A percentile compares a stretch with the other conserved stretches of the same genome.
phyloP scores from a whole-genome alignment of 352 stramenopile species.

The Globisporangium paddicum region DNA sequence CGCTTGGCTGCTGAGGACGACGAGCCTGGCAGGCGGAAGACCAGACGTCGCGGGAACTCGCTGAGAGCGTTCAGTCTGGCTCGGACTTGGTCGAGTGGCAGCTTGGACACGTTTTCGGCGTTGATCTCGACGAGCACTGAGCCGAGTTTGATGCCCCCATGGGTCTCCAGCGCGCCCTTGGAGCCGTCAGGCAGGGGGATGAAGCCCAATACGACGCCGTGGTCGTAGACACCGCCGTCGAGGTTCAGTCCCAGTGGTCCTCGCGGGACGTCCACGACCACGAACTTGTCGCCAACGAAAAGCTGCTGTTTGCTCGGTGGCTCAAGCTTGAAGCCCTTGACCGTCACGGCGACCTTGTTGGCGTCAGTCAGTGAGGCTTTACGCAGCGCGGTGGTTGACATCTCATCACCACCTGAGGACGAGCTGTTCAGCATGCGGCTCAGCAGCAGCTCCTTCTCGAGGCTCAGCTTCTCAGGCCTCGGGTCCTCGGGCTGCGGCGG shows the following conservation, averaged over 20 bases:
- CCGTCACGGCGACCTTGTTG: conserved; percentile 11
- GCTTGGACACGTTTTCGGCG: conserved; percentile 49
- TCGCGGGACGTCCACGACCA: conserved; percentile 39
- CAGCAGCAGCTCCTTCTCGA: conserved; percentile 8
- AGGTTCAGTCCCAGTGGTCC: conserved; percentile 68
- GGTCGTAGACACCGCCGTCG: conserved; percentile 37
- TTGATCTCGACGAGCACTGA: conserved; percentile 66
- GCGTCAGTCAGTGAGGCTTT: conserved; percentile 9
- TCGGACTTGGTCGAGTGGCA: conserved; percentile 31
- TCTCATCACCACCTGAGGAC: conserved; percentile 4
- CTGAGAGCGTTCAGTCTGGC: conserved; percentile 37
- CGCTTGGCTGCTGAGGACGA: conserved; percentile 3
- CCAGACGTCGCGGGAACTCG: conserved; percentile 29
- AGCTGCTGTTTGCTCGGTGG: not conserved
- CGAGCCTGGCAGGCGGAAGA: conserved; percentile 38
- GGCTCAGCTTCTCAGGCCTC: not conserved
- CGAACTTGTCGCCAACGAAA: conserved; percentile 5
- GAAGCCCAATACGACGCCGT: conserved; percentile 65
- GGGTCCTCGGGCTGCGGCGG: conserved; percentile 10
- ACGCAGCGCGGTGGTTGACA: not conserved
- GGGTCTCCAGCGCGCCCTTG: conserved; percentile 40
- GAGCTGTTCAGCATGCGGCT: not conserved
- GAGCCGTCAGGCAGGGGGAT: conserved; percentile 49
- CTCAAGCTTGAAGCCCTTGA: conserved; percentile 1
- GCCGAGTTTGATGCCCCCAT: conserved; percentile 46